Evolutionary conservation across 2,329 filamentous ascomycete genomes (phyloP).

Genomic region (Septoria petroselini): DNA sequence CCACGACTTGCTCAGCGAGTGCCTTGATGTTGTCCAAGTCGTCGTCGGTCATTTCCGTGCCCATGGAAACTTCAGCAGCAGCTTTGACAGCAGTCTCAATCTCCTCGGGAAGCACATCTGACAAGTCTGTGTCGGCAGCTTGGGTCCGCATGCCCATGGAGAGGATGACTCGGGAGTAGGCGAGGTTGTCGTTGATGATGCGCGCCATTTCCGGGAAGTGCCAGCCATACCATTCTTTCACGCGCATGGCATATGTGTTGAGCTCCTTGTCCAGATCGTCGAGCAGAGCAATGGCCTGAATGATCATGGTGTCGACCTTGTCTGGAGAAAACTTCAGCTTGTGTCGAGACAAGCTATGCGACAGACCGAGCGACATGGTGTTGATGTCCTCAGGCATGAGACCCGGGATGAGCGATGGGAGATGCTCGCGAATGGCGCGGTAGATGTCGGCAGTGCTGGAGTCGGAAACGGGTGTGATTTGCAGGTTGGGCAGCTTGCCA

Average conservation of each 20-base stretch:
- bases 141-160: slow-evolving; percentile 86
- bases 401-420: slow-evolving; percentile 85
- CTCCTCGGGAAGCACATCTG: slow-evolving; percentile 90
- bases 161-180: slow-evolving; percentile 84
- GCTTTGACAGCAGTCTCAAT: slow-evolving; percentile 89
- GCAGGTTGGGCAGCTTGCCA: slow-evolving; percentile 83
- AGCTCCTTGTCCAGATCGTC: slow-evolving; percentile 98
- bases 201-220: slow-evolving; percentile 98
- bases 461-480: slow-evolving; percentile 79
- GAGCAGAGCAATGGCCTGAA: slow-evolving; percentile 89
- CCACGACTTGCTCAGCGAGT: slow-evolving; percentile 88
- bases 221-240: slow-evolving; percentile 99
- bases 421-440: slow-evolving; percentile 87
- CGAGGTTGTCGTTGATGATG: slow-evolving; percentile 95
- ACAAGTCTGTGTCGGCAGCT: slow-evolving; percentile 70
- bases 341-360: slow-evolving; percentile 92
- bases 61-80: slow-evolving; percentile 96
- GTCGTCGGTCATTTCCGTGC: slow-evolving; percentile 89
- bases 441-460: slow-evolving; percentile 82
- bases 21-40: slow-evolving; percentile 91
- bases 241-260: slow-evolving; percentile 97
- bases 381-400: slow-evolving; percentile 80
- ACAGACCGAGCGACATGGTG: slow-evolving; percentile 93
- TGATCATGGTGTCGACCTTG: slow-evolving; percentile 99
- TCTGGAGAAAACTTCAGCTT: slow-evolving; percentile 98